phyloP scores from a whole-genome alignment of 169 alveolate species.

The Plasmodium cynomolgi region DNA sequence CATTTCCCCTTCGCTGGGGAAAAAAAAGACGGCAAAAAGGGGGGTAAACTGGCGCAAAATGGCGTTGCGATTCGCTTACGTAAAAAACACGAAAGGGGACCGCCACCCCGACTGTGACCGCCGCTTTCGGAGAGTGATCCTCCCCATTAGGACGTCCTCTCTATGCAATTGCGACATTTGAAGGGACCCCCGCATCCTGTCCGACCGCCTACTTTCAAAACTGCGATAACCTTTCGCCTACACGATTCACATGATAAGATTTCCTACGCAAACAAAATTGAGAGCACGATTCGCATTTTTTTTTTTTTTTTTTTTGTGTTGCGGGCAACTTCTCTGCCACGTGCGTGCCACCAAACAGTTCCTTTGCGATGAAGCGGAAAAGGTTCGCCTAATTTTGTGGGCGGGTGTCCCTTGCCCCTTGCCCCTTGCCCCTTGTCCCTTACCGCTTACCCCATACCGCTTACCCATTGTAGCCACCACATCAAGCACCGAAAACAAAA shows the following conservation, averaged over 20 bases:
- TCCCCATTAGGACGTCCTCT: background rate
- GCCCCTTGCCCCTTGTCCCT: background rate
- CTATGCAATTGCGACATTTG: background rate
- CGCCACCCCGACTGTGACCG: background rate
- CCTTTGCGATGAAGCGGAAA: background rate
- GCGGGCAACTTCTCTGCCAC: background rate
- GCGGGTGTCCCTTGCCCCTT: background rate
- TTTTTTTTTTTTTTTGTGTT: no score
- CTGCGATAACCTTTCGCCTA: background rate
- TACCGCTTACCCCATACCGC: background rate
- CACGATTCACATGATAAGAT: background rate
- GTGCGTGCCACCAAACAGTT: background rate
- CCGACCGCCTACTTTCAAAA: background rate
- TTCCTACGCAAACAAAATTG: background rate
- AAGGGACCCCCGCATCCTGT: background rate
- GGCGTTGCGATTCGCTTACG: background rate
- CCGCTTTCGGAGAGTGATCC: background rate
- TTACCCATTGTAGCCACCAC: background rate
- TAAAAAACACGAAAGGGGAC: background rate
- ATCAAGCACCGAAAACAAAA: background rate
- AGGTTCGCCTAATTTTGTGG: background rate
- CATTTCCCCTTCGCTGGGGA: background rate
- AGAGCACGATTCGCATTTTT: background rate
- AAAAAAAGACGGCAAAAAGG: background rate
- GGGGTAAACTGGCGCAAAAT: no score